A percentile compares a stretch with the other conserved stretches of the same genome.
Evolutionary conservation across 2,329 filamentous ascomycete genomes (phyloP).

Genomic region (Decorospora gaudefroyi): DNA sequence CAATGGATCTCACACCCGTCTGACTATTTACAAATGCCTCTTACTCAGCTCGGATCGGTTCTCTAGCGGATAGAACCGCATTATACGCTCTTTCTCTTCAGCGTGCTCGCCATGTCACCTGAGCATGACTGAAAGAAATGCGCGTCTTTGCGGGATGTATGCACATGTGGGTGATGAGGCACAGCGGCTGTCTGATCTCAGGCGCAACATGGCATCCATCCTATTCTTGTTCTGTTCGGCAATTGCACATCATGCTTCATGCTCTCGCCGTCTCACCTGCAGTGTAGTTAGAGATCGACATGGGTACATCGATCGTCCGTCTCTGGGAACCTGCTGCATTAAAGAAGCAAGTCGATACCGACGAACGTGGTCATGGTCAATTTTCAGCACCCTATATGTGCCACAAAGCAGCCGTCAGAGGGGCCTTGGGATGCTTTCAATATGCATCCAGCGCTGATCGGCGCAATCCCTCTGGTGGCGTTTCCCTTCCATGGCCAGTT

Average conservation of each 20-base stretch:
- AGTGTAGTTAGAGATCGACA: not conserved
- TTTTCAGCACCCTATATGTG: constrained; percentile 1
- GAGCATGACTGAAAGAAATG: not conserved
- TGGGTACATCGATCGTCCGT: constrained; percentile 1
- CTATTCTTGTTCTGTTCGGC: not conserved
- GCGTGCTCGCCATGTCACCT: not conserved
- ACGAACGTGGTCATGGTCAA: constrained; percentile 13
- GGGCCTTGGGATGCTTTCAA: constrained; percentile 8
- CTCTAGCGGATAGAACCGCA: not conserved
- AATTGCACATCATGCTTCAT: constrained; percentile 8
- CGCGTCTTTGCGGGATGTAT: not conserved
- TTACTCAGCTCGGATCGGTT: constrained; percentile 5
- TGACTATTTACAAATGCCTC: constrained; percentile 2
- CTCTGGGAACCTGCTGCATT: constrained; percentile 5
- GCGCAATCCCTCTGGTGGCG: constrained; percentile 1
- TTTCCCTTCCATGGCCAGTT: too few relatives aligned
- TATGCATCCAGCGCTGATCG: constrained; percentile 4
- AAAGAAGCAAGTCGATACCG: constrained; percentile 12
- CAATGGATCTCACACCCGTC: constrained; percentile 8
- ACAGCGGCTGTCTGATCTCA: not conserved
- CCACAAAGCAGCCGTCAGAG: constrained; percentile 10
- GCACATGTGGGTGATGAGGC: not conserved
- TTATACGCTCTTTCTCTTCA: not conserved
- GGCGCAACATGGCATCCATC: constrained; percentile 1
- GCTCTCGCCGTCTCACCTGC: constrained; percentile 4